Conservation (phyloP, 371 early-diverging fungal genomes). For the Syncephalastrum contaminatum region DNA sequence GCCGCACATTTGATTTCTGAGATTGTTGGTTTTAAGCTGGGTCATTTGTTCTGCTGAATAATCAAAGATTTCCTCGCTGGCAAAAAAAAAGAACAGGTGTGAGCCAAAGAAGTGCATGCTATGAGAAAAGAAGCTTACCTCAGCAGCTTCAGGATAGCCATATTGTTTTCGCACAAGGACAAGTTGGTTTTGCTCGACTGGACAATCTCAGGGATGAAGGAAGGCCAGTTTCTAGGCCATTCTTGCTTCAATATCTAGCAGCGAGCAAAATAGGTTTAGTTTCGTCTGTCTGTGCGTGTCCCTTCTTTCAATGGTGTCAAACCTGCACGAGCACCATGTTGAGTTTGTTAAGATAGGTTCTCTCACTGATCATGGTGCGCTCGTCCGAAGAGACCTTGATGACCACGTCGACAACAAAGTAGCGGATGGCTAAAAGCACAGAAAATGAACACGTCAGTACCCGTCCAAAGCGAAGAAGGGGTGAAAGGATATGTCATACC, state of each 20-base stretch:
- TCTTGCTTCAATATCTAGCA: conserved; percentile 98
- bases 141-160: conserved; percentile 95
- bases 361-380: conserved; percentile 63
- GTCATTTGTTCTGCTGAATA: conserved; percentile 98
- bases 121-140: conserved; percentile 54
- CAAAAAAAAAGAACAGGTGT: conserved; percentile 1
- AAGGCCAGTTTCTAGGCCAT: conserved; percentile 99
- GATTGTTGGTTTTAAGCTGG: conserved; percentile 85
- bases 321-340: conserved; percentile 96
- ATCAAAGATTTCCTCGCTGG: conserved; percentile 98
- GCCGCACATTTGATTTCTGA: conserved; percentile 93
- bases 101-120: not conserved
- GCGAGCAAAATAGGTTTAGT: conserved; percentile 7
- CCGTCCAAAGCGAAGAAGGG: not conserved
- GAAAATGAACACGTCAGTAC: conserved; percentile 6
- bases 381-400: conserved; percentile 90
- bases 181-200: conserved; percentile 89
- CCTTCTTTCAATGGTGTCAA: conserved; percentile 6
- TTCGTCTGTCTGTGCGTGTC: not conserved
- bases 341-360: conserved; percentile 83
- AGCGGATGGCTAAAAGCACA: conserved; percentile 77
- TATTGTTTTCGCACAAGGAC: conserved; percentile 97
- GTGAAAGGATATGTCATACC: conserved; percentile 51
- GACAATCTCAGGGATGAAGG: conserved; percentile 98
- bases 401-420: conserved; percentile 89